Percentiles rank a stretch among this genome's conserved stretches.
Conservation (phyloP, 2,329 filamentous ascomycete genomes). For the Blumeriella jaapii region DNA sequence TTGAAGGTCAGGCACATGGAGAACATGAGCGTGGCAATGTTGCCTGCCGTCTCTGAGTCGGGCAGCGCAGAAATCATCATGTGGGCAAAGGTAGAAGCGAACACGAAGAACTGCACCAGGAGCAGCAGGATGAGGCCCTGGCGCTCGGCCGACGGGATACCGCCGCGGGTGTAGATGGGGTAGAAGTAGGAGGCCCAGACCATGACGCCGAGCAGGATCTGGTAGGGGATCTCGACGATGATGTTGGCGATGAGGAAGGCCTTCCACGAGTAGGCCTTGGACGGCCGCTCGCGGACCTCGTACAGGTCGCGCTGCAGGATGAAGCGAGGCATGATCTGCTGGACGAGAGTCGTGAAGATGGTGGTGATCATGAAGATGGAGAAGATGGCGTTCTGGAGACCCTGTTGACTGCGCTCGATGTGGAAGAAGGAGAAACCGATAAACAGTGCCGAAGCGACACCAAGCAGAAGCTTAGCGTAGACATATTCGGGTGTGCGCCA, state of each 20-base stretch:
- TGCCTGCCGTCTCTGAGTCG: slow-evolving; percentile 64
- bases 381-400: slow-evolving; percentile 62
- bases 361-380: slow-evolving; percentile 60
- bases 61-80: slow-evolving; percentile 69
- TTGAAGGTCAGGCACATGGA: slow-evolving; percentile 65
- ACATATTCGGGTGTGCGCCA: slow-evolving; percentile 69
- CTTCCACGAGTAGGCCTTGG: slow-evolving; percentile 28
- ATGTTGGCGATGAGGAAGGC: slow-evolving; percentile 36
- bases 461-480: slow-evolving; percentile 55
- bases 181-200: slow-evolving; percentile 81
- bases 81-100: slow-evolving; percentile 73
- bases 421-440: slow-evolving; percentile 60
- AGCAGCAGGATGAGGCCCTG: slow-evolving; percentile 63
- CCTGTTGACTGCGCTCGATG: slow-evolving; percentile 46
- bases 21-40: slow-evolving; percentile 68
- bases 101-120: slow-evolving; percentile 64
- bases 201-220: slow-evolving; percentile 60
- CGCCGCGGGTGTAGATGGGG: slow-evolving; percentile 55
- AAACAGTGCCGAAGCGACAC: slow-evolving; percentile 38
- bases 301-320: slow-evolving; percentile 58
- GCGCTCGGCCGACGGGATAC: slow-evolving; percentile 20
- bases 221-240: slow-evolving; percentile 76
- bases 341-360: slow-evolving; percentile 54
- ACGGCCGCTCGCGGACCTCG: slow-evolving; percentile 35
- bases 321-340: slow-evolving; percentile 61